Base-by-base conservation (phyloP, 768 basidiomycete genomes). In the Termitomyces sp. region DNA sequence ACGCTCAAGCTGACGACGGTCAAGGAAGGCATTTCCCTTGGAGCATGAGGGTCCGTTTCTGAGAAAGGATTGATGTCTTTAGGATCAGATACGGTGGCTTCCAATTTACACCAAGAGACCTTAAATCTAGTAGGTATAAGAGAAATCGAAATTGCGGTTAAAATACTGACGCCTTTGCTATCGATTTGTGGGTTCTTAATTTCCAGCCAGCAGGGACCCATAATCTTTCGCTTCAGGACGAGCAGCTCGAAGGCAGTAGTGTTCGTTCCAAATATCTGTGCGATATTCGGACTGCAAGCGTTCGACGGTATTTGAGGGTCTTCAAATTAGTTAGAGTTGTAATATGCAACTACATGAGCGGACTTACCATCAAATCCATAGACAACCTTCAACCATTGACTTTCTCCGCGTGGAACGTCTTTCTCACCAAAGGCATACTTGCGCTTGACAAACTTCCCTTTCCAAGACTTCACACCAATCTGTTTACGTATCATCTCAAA, bases 41-140 rank as follows among this genome's bases (percentile, higher is more conserved):
- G 88, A 1, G 88, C 88, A 29, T 76, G 72, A 0, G 77, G 66
- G 67, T 96, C 92, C 4, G 82, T 80, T 55, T 96, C 92, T 0
- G 84, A 68, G 71, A 96, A 86, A 0, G 94, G 92, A 61, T 86
- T 91, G 72, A 99, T 84, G 65, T 92, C 87, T 67, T 97, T 96
- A 1, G 96, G 95, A 66, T 95, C 83, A 7, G 83, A 73, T 6
- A 94, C 90, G 0, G 85, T 86, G 17, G 85, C 89, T 75, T 99
- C 96, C 12, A 98, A 77, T 74, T 96, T 96, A 69, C 96, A 98
- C 97, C 97, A 99, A 1, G 97, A 96, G 37, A 93, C 83, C 96
- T 98, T 14, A 56, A 47, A 25, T 20, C 0, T n/a, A 6, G 31
- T 20, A 34, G 31, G 25, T 45, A 17, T 34, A 46, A 6, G 37